These are phyloP conservation scores for Coelastrella sp. DNA, from an alignment of 139 green algal genomes.

Conservation along the genomic window DNA sequence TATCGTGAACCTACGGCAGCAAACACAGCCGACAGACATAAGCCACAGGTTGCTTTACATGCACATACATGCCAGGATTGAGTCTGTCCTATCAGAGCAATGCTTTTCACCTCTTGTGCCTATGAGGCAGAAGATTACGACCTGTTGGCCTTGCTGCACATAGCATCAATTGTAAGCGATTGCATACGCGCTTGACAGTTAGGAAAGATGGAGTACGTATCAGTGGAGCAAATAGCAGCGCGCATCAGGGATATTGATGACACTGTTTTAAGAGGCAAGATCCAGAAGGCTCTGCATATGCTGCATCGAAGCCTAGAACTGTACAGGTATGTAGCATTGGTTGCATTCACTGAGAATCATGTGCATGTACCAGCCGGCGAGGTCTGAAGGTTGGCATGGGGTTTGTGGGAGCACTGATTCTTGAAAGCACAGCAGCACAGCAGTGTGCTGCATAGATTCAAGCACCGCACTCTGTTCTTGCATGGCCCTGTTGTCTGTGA, in stretches of 20 bases:
- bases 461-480: neutral
- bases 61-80: too few relatives aligned
- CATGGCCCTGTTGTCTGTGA: too few relatives aligned
- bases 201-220: neutral
- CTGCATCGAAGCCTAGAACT: constrained; percentile 47
- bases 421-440: neutral
- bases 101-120: too few relatives aligned
- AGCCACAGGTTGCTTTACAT: too few relatives aligned
- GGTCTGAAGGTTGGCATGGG: neutral
- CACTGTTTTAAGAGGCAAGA: constrained; percentile 46
- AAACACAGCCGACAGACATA: too few relatives aligned
- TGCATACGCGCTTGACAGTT: too few relatives aligned
- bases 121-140: too few relatives aligned
- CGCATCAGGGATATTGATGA: constrained; percentile 43
- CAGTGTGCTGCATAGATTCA: neutral
- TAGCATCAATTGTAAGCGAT: too few relatives aligned
- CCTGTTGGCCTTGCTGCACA: too few relatives aligned
- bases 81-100: too few relatives aligned
- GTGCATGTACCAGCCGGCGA: neutral
- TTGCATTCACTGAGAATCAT: neutral
- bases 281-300: constrained; percentile 45
- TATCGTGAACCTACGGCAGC: too few relatives aligned
- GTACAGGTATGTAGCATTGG: constrained; percentile 57
- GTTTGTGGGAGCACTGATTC: neutral
- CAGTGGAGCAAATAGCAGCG: constrained; percentile 3